Evolutionary conservation across 1,139 yeast species (phyloP), one percentile per base, ranked within the genome.

Genomic region (Candida sp.): DNA sequence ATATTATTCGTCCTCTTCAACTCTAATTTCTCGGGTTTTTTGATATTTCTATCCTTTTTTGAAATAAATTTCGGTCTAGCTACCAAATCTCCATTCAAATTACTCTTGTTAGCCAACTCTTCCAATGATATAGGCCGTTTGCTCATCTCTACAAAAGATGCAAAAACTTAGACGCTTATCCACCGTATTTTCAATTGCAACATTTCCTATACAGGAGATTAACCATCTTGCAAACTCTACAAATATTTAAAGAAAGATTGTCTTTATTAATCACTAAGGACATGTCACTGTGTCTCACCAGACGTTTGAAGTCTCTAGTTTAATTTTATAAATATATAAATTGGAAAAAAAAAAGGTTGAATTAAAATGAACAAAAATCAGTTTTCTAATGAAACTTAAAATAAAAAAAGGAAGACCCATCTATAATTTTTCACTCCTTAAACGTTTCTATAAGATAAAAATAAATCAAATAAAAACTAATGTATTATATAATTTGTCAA

Each of bases 41-140:
- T 30, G 33, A 21, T 37, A 6, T 15, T 29, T 21, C 39, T 25
- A 3, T 21, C 34, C 4, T 60, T 63, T 50, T 73, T 79, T 7
- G 84, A 67, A 7, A 82, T 54, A 50, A 78, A 82, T 51, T 56
- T 66, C 0, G 82, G 82, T 42, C 62, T 63, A 5, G 49, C 45
- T 21, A 42, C 19, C 11, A 34, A 38, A 7, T 56, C 56, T 19
- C 55, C 55, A 23, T 57, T 27, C 4, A 21, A 15, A 11, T 36
- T 22, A 5, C 34, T 50, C 43, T 58, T 65, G 36, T 57, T 51
- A n/a, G 75, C 49, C 30, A 77, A 57, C 15, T 76, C 79, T 15
- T 76, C 75, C 8, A 77, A 57, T 4, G 82, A 71, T 2, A 68
- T 56, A 0, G 74, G 75, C 38, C 69, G 49, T 32, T 50, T 50